phyloP scores from a whole-genome alignment of 345 rosid genomes.

The Euphorbia lathyris region DNA sequence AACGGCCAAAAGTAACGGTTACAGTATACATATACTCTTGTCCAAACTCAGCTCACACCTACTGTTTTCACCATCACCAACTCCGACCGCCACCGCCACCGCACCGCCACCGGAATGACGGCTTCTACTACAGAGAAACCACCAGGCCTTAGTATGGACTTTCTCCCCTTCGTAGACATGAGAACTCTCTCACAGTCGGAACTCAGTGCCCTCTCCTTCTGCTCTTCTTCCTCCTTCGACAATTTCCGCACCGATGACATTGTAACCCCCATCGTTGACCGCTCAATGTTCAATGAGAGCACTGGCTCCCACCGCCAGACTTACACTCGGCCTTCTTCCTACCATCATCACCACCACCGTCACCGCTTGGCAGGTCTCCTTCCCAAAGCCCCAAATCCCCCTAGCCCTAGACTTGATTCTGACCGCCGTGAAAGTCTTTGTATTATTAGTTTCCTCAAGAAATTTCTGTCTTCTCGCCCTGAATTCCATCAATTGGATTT shows the following conservation, averaged over 20 bases:
- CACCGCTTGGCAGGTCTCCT: slow-evolving; percentile 56
- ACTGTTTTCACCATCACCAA: no score
- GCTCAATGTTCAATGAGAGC: slow-evolving; percentile 62
- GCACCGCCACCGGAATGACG: slow-evolving; percentile 20
- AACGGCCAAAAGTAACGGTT: no score
- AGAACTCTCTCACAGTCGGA: slow-evolving; percentile 55
- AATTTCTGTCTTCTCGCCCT: slow-evolving; percentile 36
- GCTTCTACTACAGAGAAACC: slow-evolving; percentile 6
- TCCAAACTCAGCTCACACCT: background rate
- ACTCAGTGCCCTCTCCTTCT: slow-evolving; percentile 51
- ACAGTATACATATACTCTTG: no score
- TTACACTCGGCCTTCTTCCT: slow-evolving; percentile 48
- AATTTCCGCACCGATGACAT: slow-evolving; percentile 29
- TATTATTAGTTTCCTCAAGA: slow-evolving; percentile 48
- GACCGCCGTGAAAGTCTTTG: slow-evolving; percentile 45
- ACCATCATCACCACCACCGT: slow-evolving; percentile 51
- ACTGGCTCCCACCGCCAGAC: slow-evolving; percentile 72
- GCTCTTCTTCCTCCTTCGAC: slow-evolving; percentile 39
- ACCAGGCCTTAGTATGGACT: slow-evolving; percentile 20
- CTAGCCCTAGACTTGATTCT: slow-evolving; percentile 24
- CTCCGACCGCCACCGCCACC: background rate
- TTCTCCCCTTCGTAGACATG: slow-evolving; percentile 45
- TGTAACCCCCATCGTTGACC: slow-evolving; percentile 49
- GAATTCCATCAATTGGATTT: slow-evolving; percentile 18
- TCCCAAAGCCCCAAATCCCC: slow-evolving; percentile 25